Evolutionary conservation across 805 yeast genomes (phyloP).

Genomic region (Pichia paraexigua): DNA sequence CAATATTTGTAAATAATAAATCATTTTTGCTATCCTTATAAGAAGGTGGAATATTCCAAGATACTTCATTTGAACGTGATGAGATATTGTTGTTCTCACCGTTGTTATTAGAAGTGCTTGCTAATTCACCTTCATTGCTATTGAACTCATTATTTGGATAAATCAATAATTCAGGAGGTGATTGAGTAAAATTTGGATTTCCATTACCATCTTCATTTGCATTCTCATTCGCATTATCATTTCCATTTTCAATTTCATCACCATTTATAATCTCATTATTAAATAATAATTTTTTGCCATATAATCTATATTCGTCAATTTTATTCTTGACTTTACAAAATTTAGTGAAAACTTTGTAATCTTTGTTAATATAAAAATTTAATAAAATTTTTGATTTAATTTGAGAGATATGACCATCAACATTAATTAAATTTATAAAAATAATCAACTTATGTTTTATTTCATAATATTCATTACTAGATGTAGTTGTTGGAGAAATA

Average conservation of each 20-base stretch:
- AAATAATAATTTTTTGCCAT: constrained; percentile 20
- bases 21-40: neutral
- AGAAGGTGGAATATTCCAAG: neutral
- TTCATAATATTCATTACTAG: neutral
- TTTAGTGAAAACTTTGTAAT: constrained; percentile 18
- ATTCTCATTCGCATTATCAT: too few species aligned
- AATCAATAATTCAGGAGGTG: constrained; percentile 4
- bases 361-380: constrained; percentile 31
- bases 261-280: constrained; percentile 9
- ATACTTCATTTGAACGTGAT: neutral
- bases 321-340: neutral
- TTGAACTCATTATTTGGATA: neutral
- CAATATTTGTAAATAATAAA: neutral
- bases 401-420: constrained; percentile 44
- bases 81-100: neutral
- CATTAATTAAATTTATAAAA: constrained; percentile 37
- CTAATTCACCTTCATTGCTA: neutral
- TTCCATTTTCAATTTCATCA: neutral
- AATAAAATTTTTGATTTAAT: constrained; percentile 46
- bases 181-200: neutral
- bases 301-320: constrained; percentile 2
- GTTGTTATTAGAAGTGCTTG: neutral
- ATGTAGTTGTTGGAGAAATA: constrained; percentile 28
- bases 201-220: too few species aligned
- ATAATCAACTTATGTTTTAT: constrained; percentile 41